These are phyloP conservation scores for Pichia sp. DNA, from an alignment of 1,139 yeast species.

Conservation along the genomic window DNA sequence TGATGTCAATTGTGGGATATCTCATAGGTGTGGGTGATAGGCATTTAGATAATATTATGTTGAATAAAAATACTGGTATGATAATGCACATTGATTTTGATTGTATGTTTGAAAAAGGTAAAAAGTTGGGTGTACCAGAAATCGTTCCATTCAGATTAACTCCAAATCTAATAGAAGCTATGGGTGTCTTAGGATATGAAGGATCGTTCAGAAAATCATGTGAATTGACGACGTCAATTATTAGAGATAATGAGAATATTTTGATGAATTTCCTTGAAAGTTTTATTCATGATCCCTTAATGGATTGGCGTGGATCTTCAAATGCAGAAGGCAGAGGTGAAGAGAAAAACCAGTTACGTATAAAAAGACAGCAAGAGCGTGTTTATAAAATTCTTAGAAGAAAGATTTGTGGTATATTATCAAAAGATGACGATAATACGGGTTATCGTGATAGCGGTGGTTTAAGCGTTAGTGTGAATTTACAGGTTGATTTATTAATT, in stretches of 20 bases:
- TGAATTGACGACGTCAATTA: constrained; percentile 71
- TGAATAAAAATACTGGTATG: constrained; percentile 69
- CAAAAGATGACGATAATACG: constrained; percentile 46
- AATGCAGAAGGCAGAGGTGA: constrained; percentile 14
- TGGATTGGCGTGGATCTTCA: constrained; percentile 47
- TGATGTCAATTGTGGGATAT: constrained; percentile 96
- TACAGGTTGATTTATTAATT: constrained; percentile 86
- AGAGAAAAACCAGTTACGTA: constrained; percentile 37
- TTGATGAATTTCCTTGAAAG: constrained; percentile 90
- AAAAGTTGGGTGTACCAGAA: constrained; percentile 71
- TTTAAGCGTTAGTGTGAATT: constrained; percentile 81
- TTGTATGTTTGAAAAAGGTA: constrained; percentile 80
- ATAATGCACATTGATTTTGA: constrained; percentile 95
- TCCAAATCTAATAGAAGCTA: constrained; percentile 81
- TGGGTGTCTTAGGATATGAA: constrained; percentile 87
- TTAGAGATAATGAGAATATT: constrained; percentile 79
- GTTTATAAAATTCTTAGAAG: constrained; percentile 73
- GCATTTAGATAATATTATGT: constrained; percentile 85
- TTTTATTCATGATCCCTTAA: constrained; percentile 84
- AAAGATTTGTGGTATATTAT: constrained; percentile 79
- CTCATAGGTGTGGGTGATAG: constrained; percentile 90
- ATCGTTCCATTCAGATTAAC: constrained; percentile 92
- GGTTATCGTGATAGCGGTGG: constrained; percentile 39
- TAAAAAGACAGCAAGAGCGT: constrained; percentile 24
- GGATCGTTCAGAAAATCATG: constrained; percentile 83